phyloP scores from a whole-genome alignment of 2,329 filamentous ascomycete species.

The Sclerotinia subarctica region DNA sequence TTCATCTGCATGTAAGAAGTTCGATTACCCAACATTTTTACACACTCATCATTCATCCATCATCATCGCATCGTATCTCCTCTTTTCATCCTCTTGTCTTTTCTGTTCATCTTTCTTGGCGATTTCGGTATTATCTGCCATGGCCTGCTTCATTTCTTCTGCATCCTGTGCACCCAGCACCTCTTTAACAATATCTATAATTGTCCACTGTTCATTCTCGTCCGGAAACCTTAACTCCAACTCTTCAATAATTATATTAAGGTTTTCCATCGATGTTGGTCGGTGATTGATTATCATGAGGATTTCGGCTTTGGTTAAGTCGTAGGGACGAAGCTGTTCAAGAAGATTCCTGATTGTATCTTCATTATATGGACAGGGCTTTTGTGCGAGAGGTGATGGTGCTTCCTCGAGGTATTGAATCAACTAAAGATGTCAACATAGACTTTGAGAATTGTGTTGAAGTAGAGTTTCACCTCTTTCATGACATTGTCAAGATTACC shows the following conservation, averaged over 20 bases:
- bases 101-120: slow-evolving; percentile 13
- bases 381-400: slow-evolving; percentile 51
- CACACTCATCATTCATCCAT: not conserved
- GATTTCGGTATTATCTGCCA: slow-evolving; percentile 10
- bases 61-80: not conserved
- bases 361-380: slow-evolving; percentile 46
- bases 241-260: slow-evolving; percentile 65
- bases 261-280: slow-evolving; percentile 53
- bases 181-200: slow-evolving; percentile 54
- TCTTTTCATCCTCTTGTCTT: slow-evolving; percentile 8
- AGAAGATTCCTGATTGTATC: slow-evolving; percentile 53
- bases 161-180: slow-evolving; percentile 49
- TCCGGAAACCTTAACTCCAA: slow-evolving; percentile 58
- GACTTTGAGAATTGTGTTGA: no score
- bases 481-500: slow-evolving; percentile 47
- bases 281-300: slow-evolving; percentile 67
- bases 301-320: slow-evolving; percentile 65
- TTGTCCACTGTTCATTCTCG: slow-evolving; percentile 53
- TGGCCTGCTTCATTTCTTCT: slow-evolving; percentile 25
- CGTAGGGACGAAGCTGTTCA: slow-evolving; percentile 52
- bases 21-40: not conserved
- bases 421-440: slow-evolving; percentile 45
- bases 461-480: slow-evolving; percentile 53
- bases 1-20: not conserved
- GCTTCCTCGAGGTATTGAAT: slow-evolving; percentile 56